A percentile compares a stretch with the other conserved stretches of the same genome.
Conservation (phyloP, 2,329 filamentous ascomycete species). For the Cercospora janseana region DNA sequence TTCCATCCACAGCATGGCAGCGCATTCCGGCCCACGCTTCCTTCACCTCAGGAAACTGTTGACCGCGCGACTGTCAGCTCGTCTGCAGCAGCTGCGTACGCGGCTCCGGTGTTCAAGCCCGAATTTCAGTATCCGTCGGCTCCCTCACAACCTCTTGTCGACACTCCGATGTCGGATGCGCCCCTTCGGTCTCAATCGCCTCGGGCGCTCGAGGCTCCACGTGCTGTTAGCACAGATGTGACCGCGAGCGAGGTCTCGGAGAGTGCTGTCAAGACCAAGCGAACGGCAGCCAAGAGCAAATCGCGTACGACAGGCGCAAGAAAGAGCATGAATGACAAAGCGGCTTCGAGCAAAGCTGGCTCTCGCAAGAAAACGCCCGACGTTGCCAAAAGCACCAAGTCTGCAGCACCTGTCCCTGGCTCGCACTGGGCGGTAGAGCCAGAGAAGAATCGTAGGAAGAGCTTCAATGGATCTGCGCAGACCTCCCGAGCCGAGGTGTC, state of each 20-base stretch:
- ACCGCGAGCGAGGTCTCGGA: conserved; percentile 28
- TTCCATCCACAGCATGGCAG: conserved; percentile 28
- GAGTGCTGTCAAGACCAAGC: conserved; percentile 25
- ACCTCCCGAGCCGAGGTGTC: not conserved
- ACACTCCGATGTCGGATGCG: conserved; percentile 20
- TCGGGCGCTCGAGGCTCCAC: conserved; percentile 37
- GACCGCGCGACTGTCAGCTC: conserved; percentile 19
- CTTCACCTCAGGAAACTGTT: conserved; percentile 29
- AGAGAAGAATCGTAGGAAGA: conserved; percentile 28
- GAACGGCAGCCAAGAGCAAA: conserved; percentile 50
- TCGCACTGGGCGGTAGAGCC: conserved; percentile 15
- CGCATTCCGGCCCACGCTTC: conserved; percentile 22
- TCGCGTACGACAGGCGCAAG: conserved; percentile 42
- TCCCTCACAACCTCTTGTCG: not conserved
- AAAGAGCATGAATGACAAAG: conserved; percentile 39
- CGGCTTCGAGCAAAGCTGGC: conserved; percentile 30
- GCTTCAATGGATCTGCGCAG: conserved; percentile 22
- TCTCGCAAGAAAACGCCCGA: conserved; percentile 37
- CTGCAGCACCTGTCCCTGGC: conserved; percentile 6
- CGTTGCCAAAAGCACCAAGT: conserved; percentile 36
- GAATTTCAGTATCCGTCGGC: not conserved
- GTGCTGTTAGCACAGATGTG: conserved; percentile 30
- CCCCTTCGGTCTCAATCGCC: conserved; percentile 42
- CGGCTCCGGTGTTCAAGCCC: conserved; percentile 3
- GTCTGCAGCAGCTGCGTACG: conserved; percentile 2